Base-by-base conservation (phyloP, 352 stramenopile species). In the Globisporangium nodosum region DNA sequence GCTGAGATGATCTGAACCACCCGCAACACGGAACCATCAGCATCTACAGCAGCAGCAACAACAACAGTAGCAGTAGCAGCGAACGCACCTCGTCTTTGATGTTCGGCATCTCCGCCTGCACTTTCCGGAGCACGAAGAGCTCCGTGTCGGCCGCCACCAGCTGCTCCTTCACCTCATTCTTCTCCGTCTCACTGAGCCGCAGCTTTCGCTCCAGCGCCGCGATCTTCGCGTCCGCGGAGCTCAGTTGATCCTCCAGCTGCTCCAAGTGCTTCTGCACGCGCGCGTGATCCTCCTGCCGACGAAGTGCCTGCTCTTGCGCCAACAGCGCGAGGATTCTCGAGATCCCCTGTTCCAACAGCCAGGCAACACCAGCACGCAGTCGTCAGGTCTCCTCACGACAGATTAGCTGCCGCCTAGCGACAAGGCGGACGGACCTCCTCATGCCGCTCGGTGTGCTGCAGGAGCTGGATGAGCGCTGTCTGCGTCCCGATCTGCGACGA, bases 111-210 rank as follows among this genome's bases (percentile, higher is more conserved):
- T n/a, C 57, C 5, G 20, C 43, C 20, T 42, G 57, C 2, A 21
- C 64, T 3, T 68, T 61, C 24, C 70, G 72, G 30, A 68, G 56
- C 54, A 70, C 66, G 49, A 69, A 78, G 3, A 82, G 60, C 54
- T 85, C 73, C 4, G 75, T 76, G 50, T 85, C 69, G 3, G 71
- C 65, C 3, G 70, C 71, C 49, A 73, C 69, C 12, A 85, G 62
- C 46, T 81, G 76, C 55, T 80, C 70, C 16, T 68, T 65, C 11
- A 82, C 52, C 13, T 57, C 65, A 13, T 52, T 50, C 21, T 71
- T 68, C 31, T 81, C 75, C 12, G 61, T 50, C 30, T 81, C 69
- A 5, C 54, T 49, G 18, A 63, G 63, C 42, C 57, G 60, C 15
- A 81, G 45, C 39, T 60, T 58, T 15, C 64, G 61, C 24, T 81